Conservation (phyloP, 176 grass and related monocot species). For the Puccinellia tenuiflora region DNA sequence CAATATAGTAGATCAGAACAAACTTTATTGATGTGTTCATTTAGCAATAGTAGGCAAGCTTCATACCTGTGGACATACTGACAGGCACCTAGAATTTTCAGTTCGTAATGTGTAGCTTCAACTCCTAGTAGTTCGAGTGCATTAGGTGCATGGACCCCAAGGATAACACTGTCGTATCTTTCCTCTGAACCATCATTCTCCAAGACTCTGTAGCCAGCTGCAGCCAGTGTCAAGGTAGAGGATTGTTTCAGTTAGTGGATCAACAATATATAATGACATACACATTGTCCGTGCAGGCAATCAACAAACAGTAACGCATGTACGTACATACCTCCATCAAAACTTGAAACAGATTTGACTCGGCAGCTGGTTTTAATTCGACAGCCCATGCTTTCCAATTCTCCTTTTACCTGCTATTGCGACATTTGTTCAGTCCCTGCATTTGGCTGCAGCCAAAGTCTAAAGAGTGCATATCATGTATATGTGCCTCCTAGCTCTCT, state of each 20-base stretch:
- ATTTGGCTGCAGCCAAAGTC: not conserved
- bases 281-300: not conserved
- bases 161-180: not conserved
- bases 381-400: not conserved
- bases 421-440: not conserved
- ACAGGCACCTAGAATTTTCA: not conserved
- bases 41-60: not conserved
- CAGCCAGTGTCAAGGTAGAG: not conserved
- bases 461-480: not conserved
- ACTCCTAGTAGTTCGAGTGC: not conserved
- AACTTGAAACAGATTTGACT: not conserved
- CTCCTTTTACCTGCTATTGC: not conserved
- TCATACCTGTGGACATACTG: not conserved
- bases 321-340: not conserved
- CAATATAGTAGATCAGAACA: not conserved
- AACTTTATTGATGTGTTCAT: not conserved
- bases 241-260: not conserved
- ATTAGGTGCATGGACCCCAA: not conserved
- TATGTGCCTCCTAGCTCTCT: no score
- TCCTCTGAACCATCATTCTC: not conserved
- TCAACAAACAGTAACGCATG: not conserved
- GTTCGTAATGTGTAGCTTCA: not conserved
- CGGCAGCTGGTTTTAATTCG: not conserved
- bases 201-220: not conserved
- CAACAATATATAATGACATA: not conserved